Evolutionary conservation across 345 rosid species (phyloP).

Genomic region (Rhizophora mangle): DNA sequence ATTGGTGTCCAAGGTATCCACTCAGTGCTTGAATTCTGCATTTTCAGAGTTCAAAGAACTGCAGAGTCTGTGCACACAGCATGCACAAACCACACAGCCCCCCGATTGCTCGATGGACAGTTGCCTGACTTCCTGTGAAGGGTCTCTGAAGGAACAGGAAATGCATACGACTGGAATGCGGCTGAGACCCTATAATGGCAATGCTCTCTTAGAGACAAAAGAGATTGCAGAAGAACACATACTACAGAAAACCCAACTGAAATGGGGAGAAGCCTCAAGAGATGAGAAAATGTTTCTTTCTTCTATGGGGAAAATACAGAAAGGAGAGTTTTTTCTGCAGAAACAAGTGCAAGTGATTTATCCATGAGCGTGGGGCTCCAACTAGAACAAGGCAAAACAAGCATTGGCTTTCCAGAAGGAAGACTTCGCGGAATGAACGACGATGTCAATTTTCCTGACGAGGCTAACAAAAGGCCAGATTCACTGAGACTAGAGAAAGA

Average conservation of each 20-base stretch:
- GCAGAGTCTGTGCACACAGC: constrained; percentile 56
- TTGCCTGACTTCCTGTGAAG: constrained; percentile 84
- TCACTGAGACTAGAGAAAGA: constrained; percentile 30
- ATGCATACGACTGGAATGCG: constrained; percentile 50
- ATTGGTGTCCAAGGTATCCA: constrained; percentile 32
- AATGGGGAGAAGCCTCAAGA: too few species aligned
- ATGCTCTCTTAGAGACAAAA: constrained; percentile 40
- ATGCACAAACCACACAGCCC: constrained; percentile 47
- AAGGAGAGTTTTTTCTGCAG: constrained; percentile 35
- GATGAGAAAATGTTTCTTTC: too few species aligned
- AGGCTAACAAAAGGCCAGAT: constrained; percentile 28
- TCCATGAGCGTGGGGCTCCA: constrained; percentile 68
- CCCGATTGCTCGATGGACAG: constrained; percentile 79
- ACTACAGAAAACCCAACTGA: too few species aligned
- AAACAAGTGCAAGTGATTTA: constrained; percentile 53
- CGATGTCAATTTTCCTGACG: constrained; percentile 33
- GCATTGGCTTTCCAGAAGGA: constrained; percentile 37
- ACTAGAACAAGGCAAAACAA: constrained; percentile 34
- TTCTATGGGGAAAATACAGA: constrained; percentile 30
- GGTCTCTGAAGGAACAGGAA: constrained; percentile 61
- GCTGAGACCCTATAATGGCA: constrained; percentile 49
- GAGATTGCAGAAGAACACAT: constrained; percentile 40
- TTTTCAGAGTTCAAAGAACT: constrained; percentile 65
- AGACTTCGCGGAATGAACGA: constrained; percentile 36
- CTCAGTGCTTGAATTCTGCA: constrained; percentile 60